Evolutionary conservation across 2,329 filamentous ascomycete species (phyloP).

Genomic region (Calonectria hawksworthii): DNA sequence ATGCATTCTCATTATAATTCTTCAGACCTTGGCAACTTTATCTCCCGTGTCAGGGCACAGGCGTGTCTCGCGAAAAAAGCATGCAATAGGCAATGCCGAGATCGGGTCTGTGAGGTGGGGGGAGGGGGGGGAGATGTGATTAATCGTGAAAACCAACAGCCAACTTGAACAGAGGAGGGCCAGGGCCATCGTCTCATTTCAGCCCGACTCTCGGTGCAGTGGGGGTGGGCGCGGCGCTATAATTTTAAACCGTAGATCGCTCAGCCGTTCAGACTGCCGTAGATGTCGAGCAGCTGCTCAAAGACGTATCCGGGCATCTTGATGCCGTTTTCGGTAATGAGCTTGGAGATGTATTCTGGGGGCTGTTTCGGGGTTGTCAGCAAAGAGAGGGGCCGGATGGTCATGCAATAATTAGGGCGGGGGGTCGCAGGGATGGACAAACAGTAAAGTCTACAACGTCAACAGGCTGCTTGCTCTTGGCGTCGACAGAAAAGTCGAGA

Average conservation of each 20-base stretch:
- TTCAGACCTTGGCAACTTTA: background rate
- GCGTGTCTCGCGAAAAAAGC: background rate
- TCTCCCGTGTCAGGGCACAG: background rate
- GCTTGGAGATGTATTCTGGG: slow-evolving; percentile 76
- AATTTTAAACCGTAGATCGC: background rate
- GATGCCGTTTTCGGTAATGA: slow-evolving; percentile 83
- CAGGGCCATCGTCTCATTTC: background rate
- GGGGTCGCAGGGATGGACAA: background rate
- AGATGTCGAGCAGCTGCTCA: slow-evolving; percentile 78
- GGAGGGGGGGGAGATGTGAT: background rate
- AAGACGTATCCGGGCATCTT: slow-evolving; percentile 78
- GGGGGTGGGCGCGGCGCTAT: slow-evolving; percentile 33
- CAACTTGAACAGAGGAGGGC: background rate
- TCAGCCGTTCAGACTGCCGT: slow-evolving; percentile 58
- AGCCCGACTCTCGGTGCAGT: background rate
- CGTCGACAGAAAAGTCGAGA: slow-evolving; percentile 77
- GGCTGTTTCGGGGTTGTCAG: slow-evolving; percentile 61
- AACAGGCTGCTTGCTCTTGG: slow-evolving; percentile 58
- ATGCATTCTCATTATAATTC: background rate
- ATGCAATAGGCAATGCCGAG: background rate
- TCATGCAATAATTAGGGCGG: background rate
- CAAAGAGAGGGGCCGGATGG: too few species aligned
- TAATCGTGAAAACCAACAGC: background rate
- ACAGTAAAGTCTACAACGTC: slow-evolving; percentile 81
- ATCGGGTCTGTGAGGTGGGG: background rate